Evolutionary conservation across 495 filamentous ascomycete genomes (phyloP).

Genomic region (Trichocladium uniseriatum): DNA sequence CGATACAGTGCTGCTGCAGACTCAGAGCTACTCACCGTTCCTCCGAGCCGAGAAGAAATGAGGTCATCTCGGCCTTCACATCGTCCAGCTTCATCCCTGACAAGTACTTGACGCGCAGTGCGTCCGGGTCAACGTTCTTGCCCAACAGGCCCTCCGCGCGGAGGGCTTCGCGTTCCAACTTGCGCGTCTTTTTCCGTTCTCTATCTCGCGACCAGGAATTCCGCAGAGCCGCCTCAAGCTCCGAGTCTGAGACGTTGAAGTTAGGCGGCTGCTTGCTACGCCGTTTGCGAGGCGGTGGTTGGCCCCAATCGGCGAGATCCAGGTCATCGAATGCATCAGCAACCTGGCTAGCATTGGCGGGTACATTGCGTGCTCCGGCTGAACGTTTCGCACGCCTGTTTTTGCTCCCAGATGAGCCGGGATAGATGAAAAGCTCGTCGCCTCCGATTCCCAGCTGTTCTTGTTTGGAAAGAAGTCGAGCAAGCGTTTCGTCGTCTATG

Average conservation of each 20-base stretch:
- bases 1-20: background rate
- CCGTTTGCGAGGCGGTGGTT: slow-evolving; percentile 47
- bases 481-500: slow-evolving; percentile 50
- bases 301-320: slow-evolving; percentile 74
- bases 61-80: slow-evolving; percentile 59
- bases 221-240: slow-evolving; percentile 54
- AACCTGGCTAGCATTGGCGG: slow-evolving; percentile 52
- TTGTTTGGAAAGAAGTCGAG: slow-evolving; percentile 53
- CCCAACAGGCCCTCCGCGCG: slow-evolving; percentile 72
- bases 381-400: slow-evolving; percentile 3
- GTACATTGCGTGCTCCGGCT: background rate
- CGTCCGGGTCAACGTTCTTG: slow-evolving; percentile 49
- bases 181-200: slow-evolving; percentile 69
- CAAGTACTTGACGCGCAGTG: slow-evolving; percentile 63
- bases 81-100: slow-evolving; percentile 61
- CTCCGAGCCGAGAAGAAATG: slow-evolving; percentile 56
- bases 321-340: slow-evolving; percentile 70
- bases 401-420: slow-evolving; percentile 19
- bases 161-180: slow-evolving; percentile 67
- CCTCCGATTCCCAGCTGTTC: slow-evolving; percentile 54
- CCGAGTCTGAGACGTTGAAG: slow-evolving; percentile 62
- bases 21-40: slow-evolving; percentile 46
- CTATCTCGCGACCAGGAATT: slow-evolving; percentile 66
- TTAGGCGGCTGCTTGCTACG: slow-evolving; percentile 35
- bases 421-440: slow-evolving; percentile 49